Evolutionary conservation across 2,329 filamentous ascomycete genomes (phyloP).

Genomic region (Penicillium psychrosexuale): DNA sequence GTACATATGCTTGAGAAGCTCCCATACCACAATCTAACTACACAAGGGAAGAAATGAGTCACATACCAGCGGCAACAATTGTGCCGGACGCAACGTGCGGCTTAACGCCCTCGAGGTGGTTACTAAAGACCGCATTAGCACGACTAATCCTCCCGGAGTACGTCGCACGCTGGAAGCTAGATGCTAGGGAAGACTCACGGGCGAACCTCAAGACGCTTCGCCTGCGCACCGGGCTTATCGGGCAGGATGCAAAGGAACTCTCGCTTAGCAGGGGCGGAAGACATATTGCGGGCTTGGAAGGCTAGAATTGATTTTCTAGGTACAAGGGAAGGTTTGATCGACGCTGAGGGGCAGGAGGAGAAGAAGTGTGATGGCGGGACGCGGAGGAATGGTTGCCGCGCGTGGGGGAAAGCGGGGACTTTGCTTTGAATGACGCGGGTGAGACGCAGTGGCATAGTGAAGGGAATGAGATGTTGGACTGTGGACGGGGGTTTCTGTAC

Average conservation of each 20-base stretch:
- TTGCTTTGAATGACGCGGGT: background rate
- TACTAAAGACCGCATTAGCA: constrained; percentile 24
- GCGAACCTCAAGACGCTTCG: constrained; percentile 57
- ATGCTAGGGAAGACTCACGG: constrained; percentile 24
- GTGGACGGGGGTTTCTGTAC: background rate
- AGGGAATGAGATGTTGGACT: background rate
- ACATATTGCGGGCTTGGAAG: constrained; percentile 21
- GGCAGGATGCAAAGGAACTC: constrained; percentile 70
- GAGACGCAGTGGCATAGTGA: background rate
- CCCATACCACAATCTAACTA: background rate
- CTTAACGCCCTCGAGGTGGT: constrained; percentile 58
- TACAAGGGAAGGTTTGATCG: constrained; percentile 1
- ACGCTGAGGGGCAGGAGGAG: background rate
- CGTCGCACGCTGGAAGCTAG: background rate
- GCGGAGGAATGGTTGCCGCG: constrained; percentile 15
- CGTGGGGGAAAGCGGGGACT: constrained; percentile 24
- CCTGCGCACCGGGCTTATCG: constrained; percentile 59
- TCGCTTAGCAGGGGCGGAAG: constrained; percentile 41
- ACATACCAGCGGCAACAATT: constrained; percentile 63
- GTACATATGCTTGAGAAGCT: background rate
- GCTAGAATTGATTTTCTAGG: background rate
- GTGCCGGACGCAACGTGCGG: constrained; percentile 54
- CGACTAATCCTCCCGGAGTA: background rate
- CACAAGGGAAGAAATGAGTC: background rate
- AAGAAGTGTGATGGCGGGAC: constrained; percentile 8